Conservation (phyloP, 768 basidiomycete species). For the Mycena epipterygia region DNA sequence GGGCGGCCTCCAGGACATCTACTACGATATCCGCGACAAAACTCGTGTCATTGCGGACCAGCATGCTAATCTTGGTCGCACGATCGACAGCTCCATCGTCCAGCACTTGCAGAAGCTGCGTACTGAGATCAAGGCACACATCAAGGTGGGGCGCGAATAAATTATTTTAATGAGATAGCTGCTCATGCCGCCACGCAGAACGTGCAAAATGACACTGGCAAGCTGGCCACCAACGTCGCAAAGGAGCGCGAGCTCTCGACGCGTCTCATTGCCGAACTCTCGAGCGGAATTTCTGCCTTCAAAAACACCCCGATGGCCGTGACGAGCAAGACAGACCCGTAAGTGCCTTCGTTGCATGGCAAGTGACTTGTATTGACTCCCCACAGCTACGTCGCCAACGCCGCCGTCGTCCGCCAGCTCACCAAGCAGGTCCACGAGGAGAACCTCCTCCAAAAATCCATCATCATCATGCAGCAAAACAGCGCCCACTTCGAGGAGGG, state of each 20-base stretch:
- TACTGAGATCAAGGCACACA: slow-evolving; percentile 96
- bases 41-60: slow-evolving; percentile 95
- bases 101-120: slow-evolving; percentile 97
- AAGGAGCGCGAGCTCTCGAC: slow-evolving; percentile 93
- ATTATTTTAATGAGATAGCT: neutral
- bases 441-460: slow-evolving; percentile 96
- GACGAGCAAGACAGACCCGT: slow-evolving; percentile 86
- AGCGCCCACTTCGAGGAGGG: slow-evolving; percentile 97
- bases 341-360: slow-evolving; percentile 51
- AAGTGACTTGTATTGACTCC: slow-evolving; percentile 5
- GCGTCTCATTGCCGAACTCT: slow-evolving; percentile 87
- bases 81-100: slow-evolving; percentile 96
- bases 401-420: slow-evolving; percentile 82
- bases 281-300: slow-evolving; percentile 88
- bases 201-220: slow-evolving; percentile 93
- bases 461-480: slow-evolving; percentile 98
- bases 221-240: slow-evolving; percentile 90
- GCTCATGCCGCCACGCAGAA: slow-evolving; percentile 62
- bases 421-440: slow-evolving; percentile 96
- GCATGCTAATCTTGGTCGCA: slow-evolving; percentile 95
- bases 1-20: slow-evolving; percentile 73
- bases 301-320: slow-evolving; percentile 96
- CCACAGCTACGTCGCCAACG: slow-evolving; percentile 75
- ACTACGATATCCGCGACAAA: slow-evolving; percentile 81
- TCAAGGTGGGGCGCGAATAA: slow-evolving; percentile 83